Percentiles rank a stretch among this genome's conserved stretches.
phyloP scores from a whole-genome alignment of 768 basidiomycete genomes.

The Leccinellum albellum region DNA sequence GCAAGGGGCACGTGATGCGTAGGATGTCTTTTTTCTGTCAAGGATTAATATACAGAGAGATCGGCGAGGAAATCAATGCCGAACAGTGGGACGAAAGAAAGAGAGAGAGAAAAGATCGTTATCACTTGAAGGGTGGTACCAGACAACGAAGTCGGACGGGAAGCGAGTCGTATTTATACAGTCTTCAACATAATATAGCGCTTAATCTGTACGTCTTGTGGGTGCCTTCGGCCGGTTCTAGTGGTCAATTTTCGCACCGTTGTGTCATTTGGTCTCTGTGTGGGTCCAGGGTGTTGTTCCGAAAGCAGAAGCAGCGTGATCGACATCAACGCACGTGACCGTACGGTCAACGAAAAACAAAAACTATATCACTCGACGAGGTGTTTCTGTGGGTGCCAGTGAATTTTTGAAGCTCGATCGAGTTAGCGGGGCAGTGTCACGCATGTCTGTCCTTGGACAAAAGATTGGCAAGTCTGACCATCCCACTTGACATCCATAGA shows the following conservation, averaged over 20 bases:
- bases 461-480: constrained; percentile 41
- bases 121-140: constrained; percentile 15
- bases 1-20: not conserved
- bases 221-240: not conserved
- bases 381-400: constrained; percentile 7
- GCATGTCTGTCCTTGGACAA: constrained; percentile 36
- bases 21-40: not conserved
- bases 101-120: not conserved
- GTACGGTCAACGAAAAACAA: constrained; percentile 5
- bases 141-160: constrained; percentile 4
- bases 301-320: constrained; percentile 9
- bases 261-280: not conserved
- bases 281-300: constrained; percentile 24
- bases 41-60: not conserved
- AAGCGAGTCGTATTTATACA: constrained; percentile 17
- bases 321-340: constrained; percentile 20
- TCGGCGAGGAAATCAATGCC: not conserved
- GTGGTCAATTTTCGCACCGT: not conserved
- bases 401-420: constrained; percentile 1
- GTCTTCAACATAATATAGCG: not conserved
- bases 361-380: constrained; percentile 5
- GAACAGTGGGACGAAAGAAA: not conserved
- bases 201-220: constrained; percentile 12
- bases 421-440: not conserved
- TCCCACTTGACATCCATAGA: not conserved